Evolutionary conservation across 805 yeast species (phyloP), one percentile per base, ranked within the genome.

Genomic region (Wickerhamiella vanderwaltii): DNA sequence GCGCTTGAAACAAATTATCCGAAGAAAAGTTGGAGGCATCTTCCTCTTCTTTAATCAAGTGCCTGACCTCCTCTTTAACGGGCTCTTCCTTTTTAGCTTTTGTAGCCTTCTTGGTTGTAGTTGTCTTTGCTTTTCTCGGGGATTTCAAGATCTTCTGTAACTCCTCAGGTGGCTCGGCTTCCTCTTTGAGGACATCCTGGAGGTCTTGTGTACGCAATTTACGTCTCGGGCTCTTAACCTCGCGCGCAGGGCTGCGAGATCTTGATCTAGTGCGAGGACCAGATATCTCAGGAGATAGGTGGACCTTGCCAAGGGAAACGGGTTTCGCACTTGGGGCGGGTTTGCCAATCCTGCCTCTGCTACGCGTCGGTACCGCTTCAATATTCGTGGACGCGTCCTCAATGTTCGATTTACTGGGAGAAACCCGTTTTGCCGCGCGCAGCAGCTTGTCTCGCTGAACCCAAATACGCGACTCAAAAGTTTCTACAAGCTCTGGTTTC

Each of bases 201-300:
- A 3, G 11, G 29, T 34, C 15, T 16, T n/a, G 9, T n/a, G 6
- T 24, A 9, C 15, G 17, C 4, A 28, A 18, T 13, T 36, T 28
- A 13, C 20, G 30, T 25, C 29, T 28, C 12, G 37, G 29, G 26
- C 37, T 23, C 18, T 12, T 24, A 6, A 5, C 5, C 35, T 20
- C 5, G 11, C 36, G 36, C 9, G 19, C 17, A n/a, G 36, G 41
- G n/a, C 33, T 32, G 18, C 42, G 43, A 28, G 44, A 44, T 18
- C 30, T 18, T 4, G 44, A 39, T 17, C 46, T 43, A 17, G 42
- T 23, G 15, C 46, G 41, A 4, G 47, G 34, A 5, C 47, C 42
- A n/a, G 40, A 23, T n/a, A n/a, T n/a, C 20, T 17, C 25, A 12
- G 30, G 30, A 16, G 30, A 28, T 17, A 38, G n/a, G 15, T 23